Evolutionary conservation across 495 filamentous ascomycete genomes (phyloP).

Genomic region (Podospora sp.): DNA sequence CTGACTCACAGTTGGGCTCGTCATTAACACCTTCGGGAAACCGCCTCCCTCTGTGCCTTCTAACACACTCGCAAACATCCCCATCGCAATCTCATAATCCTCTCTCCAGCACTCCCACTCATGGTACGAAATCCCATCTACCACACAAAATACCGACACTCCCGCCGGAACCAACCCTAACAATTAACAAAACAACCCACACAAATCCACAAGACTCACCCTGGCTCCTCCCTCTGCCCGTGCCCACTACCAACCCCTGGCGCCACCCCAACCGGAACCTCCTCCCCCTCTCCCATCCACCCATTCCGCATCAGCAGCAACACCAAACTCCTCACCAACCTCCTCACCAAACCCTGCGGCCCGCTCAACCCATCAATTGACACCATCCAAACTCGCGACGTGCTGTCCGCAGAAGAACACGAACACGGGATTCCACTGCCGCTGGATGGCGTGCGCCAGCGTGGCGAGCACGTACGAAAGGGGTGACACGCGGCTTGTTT

Average conservation of each 20-base stretch:
- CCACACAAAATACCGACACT: neutral
- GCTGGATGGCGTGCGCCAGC: neutral
- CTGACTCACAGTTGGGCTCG: neutral
- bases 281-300: neutral
- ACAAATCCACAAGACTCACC: neutral
- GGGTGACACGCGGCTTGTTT: neutral
- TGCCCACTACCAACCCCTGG: neutral
- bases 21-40: neutral
- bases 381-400: neutral
- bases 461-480: neutral
- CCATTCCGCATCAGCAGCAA: neutral
- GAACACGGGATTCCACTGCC: neutral
- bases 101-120: neutral
- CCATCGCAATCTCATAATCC: neutral
- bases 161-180: neutral
- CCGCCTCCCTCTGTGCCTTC: neutral
- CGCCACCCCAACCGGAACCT: neutral
- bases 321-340: neutral
- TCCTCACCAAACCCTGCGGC: neutral
- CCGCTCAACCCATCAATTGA: neutral
- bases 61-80: neutral
- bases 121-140: neutral
- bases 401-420: slow-evolving; percentile 1
- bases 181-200: neutral
- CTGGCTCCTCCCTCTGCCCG: neutral